A percentile compares a stretch with the other conserved stretches of the same genome.
Conservation (phyloP, 257 asterid species). For the Mentha longifolia region DNA sequence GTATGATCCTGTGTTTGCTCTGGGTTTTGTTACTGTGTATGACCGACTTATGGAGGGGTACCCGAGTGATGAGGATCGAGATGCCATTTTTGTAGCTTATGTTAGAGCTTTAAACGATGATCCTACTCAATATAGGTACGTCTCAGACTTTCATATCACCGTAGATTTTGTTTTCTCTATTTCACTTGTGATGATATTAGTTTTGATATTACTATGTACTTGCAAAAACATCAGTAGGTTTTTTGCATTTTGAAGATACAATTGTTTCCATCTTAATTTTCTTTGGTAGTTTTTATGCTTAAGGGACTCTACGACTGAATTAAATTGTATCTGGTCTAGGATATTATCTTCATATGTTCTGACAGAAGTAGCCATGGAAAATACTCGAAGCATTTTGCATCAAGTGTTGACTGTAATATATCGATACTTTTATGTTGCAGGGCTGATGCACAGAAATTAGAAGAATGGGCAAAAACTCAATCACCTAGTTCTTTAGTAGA, state of each 20-base stretch:
- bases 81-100: slow-evolving; percentile 85
- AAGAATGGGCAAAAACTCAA: slow-evolving; percentile 90
- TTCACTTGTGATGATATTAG: slow-evolving; percentile 12
- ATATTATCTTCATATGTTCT: neutral
- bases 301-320: neutral
- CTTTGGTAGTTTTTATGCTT: neutral
- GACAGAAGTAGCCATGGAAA: neutral
- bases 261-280: neutral
- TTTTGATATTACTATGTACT: neutral
- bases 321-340: neutral
- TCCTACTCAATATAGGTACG: slow-evolving; percentile 82
- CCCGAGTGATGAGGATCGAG: slow-evolving; percentile 80
- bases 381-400: neutral
- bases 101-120: slow-evolving; percentile 79
- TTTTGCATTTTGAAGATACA: neutral
- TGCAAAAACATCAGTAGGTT: neutral
- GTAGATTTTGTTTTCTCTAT: slow-evolving; percentile 5
- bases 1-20: slow-evolving; percentile 90
- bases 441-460: slow-evolving; percentile 84
- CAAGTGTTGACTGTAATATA: neutral
- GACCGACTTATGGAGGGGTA: slow-evolving; percentile 97
- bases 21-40: slow-evolving; percentile 89
- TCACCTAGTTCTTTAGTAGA: slow-evolving; percentile 68
- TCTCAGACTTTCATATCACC: slow-evolving; percentile 4
- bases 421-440: slow-evolving; percentile 37